These are phyloP conservation scores for Yarrowia hollandica DNA, from an alignment of 805 yeast species.

Conservation along the genomic window DNA sequence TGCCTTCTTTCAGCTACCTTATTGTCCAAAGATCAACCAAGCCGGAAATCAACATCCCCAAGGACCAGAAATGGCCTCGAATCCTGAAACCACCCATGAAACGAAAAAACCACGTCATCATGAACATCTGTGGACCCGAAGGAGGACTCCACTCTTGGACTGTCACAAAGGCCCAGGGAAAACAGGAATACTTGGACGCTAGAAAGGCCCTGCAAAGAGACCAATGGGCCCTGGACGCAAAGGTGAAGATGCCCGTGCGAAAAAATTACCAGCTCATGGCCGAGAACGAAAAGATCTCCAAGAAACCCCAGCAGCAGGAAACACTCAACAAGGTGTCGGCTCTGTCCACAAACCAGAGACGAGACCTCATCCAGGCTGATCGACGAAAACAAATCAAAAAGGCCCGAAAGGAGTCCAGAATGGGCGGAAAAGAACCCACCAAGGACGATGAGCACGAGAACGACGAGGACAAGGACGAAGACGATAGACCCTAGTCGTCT, in stretches of 20 bases:
- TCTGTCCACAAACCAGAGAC: constrained; percentile 10
- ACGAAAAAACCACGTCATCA: constrained; percentile 75
- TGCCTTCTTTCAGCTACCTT: constrained; percentile 71
- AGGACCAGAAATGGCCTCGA: constrained; percentile 62
- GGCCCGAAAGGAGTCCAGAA: background rate
- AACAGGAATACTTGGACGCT: constrained; percentile 82
- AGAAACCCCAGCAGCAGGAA: background rate
- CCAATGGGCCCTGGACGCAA: constrained; percentile 75
- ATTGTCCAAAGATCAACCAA: constrained; percentile 61
- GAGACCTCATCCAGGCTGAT: constrained; percentile 8
- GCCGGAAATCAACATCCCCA: constrained; percentile 35
- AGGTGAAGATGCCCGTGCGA: constrained; percentile 36
- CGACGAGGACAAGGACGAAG: background rate
- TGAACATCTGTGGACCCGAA: constrained; percentile 75
- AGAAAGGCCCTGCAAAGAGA: constrained; percentile 84
- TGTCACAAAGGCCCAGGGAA: constrained; percentile 73
- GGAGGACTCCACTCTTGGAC: constrained; percentile 87
- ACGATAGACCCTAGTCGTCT: background rate
- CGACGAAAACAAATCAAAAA: constrained; percentile 6
- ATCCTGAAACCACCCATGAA: constrained; percentile 65
- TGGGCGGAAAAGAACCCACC: background rate
- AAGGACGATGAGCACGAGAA: background rate
- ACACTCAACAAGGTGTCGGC: background rate
- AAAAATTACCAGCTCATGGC: constrained; percentile 8
- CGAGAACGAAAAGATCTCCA: constrained; percentile 2